Evolutionary conservation across 1,139 yeast species (phyloP).

Genomic region (Zygoascus meyerae): DNA sequence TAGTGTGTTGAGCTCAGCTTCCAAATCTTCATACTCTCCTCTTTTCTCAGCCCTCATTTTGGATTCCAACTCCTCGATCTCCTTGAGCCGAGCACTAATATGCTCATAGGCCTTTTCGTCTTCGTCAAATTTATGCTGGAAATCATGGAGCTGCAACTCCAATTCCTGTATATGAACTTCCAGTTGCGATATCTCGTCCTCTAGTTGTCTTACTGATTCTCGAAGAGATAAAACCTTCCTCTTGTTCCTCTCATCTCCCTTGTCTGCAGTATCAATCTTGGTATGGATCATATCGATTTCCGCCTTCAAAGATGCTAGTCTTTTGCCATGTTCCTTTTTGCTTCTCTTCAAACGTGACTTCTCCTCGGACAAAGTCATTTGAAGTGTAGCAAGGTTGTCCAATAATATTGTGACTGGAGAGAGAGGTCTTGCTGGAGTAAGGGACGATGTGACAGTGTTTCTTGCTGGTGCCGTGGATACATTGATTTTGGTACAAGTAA

Average conservation of each 20-base stretch:
- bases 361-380: constrained; percentile 31
- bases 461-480: constrained; percentile 21
- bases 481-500: constrained; percentile 17
- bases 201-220: constrained; percentile 31
- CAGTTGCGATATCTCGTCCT: constrained; percentile 29
- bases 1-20: constrained; percentile 20
- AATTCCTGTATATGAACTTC: constrained; percentile 17
- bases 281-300: constrained; percentile 32
- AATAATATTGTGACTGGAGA: constrained; percentile 35
- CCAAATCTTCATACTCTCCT: constrained; percentile 20
- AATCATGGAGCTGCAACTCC: constrained; percentile 16
- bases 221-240: constrained; percentile 32
- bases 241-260: constrained; percentile 32
- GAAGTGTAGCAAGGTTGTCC: constrained; percentile 34
- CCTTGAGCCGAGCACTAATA: constrained; percentile 17
- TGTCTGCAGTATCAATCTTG: constrained; percentile 32
- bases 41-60: constrained; percentile 21
- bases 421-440: constrained; percentile 28
- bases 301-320: constrained; percentile 29
- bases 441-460: constrained; percentile 15
- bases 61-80: constrained; percentile 17
- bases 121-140: constrained; percentile 14
- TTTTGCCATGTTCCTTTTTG: constrained; percentile 33
- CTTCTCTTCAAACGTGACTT: constrained; percentile 30
- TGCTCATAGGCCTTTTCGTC: constrained; percentile 20